These are phyloP conservation scores for Euphorbia peplus DNA, from an alignment of 345 rosid species.

Conservation along the genomic window DNA sequence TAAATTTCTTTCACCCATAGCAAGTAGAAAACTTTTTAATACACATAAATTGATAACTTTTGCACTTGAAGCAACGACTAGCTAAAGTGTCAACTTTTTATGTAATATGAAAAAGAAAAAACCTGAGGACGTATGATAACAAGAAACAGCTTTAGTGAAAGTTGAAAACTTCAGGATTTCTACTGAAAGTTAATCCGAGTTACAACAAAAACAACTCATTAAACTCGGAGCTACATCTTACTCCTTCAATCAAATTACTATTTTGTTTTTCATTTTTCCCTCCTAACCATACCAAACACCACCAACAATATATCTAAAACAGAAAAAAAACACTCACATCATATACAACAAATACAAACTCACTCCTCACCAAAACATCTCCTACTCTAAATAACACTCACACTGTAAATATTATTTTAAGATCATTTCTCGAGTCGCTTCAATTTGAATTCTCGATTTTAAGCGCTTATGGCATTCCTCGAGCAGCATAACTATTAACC, in stretches of 20 bases:
- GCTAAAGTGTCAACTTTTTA: too few species aligned
- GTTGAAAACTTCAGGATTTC: neutral
- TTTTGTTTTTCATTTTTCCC: neutral
- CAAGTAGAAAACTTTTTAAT: too few species aligned
- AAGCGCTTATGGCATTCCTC: constrained; percentile 34
- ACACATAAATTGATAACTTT: too few species aligned
- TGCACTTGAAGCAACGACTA: too few species aligned
- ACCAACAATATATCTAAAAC: neutral
- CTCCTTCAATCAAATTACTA: neutral
- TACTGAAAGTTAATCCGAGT: constrained; percentile 19
- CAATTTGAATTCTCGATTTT: too few species aligned
- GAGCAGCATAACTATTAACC: constrained; percentile 58
- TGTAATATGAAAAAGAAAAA: too few species aligned
- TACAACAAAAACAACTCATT: constrained; percentile 8
- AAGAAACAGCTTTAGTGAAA: neutral
- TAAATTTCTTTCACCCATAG: too few species aligned
- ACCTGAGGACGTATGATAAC: too few species aligned
- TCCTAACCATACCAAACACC: neutral
- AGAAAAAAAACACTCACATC: neutral
- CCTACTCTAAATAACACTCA: neutral
- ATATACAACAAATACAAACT: neutral
- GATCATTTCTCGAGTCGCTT: too few species aligned
- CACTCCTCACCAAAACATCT: neutral
- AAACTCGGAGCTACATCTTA: constrained; percentile 17
- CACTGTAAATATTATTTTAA: neutral